Conservation (phyloP, 495 filamentous ascomycete genomes). For the Xylaria scruposa region DNA sequence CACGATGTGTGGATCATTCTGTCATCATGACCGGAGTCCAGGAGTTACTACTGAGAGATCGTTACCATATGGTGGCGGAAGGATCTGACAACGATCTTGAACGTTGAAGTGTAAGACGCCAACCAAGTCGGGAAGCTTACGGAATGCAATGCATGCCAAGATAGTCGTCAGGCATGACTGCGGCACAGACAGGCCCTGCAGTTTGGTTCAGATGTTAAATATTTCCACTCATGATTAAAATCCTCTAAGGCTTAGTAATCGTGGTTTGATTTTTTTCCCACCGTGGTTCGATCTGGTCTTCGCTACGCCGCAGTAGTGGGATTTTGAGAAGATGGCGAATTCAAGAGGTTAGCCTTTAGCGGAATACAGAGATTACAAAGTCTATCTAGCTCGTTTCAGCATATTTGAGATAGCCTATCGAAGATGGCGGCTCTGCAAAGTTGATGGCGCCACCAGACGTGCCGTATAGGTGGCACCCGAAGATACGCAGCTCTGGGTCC, state of each 20-base stretch:
- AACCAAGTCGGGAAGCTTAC: neutral
- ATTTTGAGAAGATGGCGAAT: neutral
- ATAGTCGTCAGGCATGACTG: neutral
- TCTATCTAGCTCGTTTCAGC: too few species aligned
- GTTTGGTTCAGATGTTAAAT: neutral
- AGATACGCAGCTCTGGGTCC: neutral
- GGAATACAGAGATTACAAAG: neutral
- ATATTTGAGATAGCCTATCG: neutral
- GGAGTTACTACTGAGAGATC: neutral
- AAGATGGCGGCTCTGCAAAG: slow-evolving; percentile 2
- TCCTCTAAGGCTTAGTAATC: neutral
- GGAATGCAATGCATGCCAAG: neutral
- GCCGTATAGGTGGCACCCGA: neutral
- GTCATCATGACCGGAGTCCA: neutral
- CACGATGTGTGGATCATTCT: neutral
- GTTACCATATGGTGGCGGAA: neutral
- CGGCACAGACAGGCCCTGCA: neutral
- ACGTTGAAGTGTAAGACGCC: neutral
- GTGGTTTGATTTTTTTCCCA: neutral
- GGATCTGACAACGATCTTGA: slow-evolving; percentile 1
- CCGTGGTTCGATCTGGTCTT: neutral
- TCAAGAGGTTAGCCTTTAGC: neutral
- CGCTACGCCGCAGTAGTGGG: slow-evolving; percentile 15
- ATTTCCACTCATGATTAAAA: neutral
- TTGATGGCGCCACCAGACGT: slow-evolving; percentile 18